These are phyloP conservation scores for Oryza longistaminata DNA, from an alignment of 176 grass and related monocot genomes.

Conservation along the genomic window DNA sequence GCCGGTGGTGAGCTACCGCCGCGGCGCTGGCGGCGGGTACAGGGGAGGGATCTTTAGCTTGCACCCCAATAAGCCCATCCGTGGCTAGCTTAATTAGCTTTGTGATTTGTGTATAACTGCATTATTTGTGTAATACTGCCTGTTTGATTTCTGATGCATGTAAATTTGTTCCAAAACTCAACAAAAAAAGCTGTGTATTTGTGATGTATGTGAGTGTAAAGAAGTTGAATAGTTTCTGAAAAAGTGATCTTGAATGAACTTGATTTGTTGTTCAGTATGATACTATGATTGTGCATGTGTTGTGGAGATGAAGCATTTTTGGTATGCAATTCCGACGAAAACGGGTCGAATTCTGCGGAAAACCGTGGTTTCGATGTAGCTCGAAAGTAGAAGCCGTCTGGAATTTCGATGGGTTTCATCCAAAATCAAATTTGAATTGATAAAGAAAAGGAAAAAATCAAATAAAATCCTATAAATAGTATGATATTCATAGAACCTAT, in stretches of 20 bases:
- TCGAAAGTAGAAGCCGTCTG: too few relatives aligned
- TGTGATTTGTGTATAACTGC: not conserved
- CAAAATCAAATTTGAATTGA: too few relatives aligned
- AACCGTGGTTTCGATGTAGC: too few relatives aligned
- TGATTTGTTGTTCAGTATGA: not conserved
- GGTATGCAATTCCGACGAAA: too few relatives aligned
- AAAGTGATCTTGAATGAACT: not conserved
- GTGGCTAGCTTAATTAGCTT: not conserved
- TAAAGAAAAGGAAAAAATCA: too few relatives aligned
- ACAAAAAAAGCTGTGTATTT: not conserved
- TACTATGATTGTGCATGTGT: not conserved
- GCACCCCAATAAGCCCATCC: slow-evolving; percentile 36
- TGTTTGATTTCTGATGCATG: not conserved
- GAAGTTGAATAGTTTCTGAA: not conserved
- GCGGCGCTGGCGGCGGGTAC: not conserved
- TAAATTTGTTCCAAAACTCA: not conserved
- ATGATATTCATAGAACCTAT: too few relatives aligned
- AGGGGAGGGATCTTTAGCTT: slow-evolving; percentile 39
- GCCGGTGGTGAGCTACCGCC: slow-evolving; percentile 34
- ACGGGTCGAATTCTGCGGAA: accelerated
- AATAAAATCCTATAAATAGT: too few relatives aligned
- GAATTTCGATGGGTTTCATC: too few relatives aligned
- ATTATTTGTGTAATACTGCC: not conserved
- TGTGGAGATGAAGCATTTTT: not conserved
- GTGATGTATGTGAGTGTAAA: not conserved